A percentile compares a stretch with the other conserved stretches of the same genome.
Evolutionary conservation across 495 filamentous ascomycete genomes (phyloP).

Genomic region (Neurospora sublineolata): DNA sequence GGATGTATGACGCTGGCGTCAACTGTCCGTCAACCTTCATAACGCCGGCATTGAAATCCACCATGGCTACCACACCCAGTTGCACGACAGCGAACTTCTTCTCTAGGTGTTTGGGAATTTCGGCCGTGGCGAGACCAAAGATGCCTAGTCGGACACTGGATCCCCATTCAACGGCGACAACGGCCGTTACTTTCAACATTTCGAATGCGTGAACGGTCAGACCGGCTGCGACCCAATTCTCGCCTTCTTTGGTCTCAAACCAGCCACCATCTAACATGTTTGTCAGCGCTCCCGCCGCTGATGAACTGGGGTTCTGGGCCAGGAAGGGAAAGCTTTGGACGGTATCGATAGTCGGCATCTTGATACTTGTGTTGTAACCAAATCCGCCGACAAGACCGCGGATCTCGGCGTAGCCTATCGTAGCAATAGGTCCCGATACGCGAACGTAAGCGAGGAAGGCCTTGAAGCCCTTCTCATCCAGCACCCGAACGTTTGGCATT

Average conservation of each 20-base stretch:
- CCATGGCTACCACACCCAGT: constrained; percentile 23
- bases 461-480: constrained; percentile 12
- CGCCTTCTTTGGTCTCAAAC: constrained; percentile 13
- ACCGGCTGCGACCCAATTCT: constrained; percentile 33
- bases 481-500: background rate
- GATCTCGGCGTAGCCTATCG: constrained; percentile 31
- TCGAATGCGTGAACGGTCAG: constrained; percentile 32
- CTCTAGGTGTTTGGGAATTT: constrained; percentile 19
- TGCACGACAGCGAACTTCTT: constrained; percentile 29
- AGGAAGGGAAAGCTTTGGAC: constrained; percentile 32
- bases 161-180: constrained; percentile 23
- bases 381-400: constrained; percentile 29
- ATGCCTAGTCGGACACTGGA: constrained; percentile 24
- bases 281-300: background rate
- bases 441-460: constrained; percentile 29
- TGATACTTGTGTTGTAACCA: constrained; percentile 32
- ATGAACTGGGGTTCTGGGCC: background rate
- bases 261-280: background rate
- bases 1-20: constrained; percentile 30
- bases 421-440: constrained; percentile 34
- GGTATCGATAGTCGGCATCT: constrained; percentile 20
- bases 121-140: constrained; percentile 26
- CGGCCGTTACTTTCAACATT: constrained; percentile 27
- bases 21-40: constrained; percentile 33
- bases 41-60: constrained; percentile 28